These are phyloP conservation scores for Pseudozyma thailandica DNA, from an alignment of 1,284 basidiomycete genomes.

Conservation along the genomic window DNA sequence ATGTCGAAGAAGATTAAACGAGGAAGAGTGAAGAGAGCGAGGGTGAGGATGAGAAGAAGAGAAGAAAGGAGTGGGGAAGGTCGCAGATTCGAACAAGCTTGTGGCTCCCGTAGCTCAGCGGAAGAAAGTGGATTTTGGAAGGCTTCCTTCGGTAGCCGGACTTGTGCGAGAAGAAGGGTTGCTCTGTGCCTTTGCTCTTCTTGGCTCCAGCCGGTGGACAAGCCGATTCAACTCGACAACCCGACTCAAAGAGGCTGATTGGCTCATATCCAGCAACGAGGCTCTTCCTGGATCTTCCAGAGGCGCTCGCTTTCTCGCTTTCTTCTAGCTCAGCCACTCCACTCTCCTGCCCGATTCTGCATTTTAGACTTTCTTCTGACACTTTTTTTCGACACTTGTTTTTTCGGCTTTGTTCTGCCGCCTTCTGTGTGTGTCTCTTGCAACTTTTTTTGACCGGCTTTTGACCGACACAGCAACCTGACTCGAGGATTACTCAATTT, in stretches of 20 bases:
- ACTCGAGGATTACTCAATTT: conserved; percentile 15
- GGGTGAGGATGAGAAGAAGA: conserved; percentile 18
- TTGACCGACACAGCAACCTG: conserved; percentile 7
- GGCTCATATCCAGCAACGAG: neutral
- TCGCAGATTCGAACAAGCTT: neutral
- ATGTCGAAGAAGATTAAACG: conserved; percentile 6
- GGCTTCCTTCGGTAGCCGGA: neutral
- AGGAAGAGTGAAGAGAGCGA: conserved; percentile 1
- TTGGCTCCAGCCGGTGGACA: neutral
- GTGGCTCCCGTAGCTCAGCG: too few species aligned
- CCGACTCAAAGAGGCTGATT: neutral
- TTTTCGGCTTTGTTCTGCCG: conserved; percentile 27
- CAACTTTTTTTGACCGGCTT: conserved; percentile 19
- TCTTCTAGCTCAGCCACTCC: neutral
- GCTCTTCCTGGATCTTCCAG: conserved; percentile 5
- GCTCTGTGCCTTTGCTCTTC: neutral
- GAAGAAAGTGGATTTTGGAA: neutral
- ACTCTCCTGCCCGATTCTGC: neutral
- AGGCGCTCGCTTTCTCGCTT: too few species aligned
- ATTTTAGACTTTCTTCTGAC: conserved; percentile 4
- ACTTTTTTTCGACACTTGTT: conserved; percentile 1
- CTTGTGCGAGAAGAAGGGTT: too few species aligned
- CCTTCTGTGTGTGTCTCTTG: conserved; percentile 14
- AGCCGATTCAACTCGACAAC: neutral
- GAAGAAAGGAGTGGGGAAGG: neutral